phyloP scores from a whole-genome alignment of 2,329 filamentous ascomycete species.

The Neofusicoccum ribis region DNA sequence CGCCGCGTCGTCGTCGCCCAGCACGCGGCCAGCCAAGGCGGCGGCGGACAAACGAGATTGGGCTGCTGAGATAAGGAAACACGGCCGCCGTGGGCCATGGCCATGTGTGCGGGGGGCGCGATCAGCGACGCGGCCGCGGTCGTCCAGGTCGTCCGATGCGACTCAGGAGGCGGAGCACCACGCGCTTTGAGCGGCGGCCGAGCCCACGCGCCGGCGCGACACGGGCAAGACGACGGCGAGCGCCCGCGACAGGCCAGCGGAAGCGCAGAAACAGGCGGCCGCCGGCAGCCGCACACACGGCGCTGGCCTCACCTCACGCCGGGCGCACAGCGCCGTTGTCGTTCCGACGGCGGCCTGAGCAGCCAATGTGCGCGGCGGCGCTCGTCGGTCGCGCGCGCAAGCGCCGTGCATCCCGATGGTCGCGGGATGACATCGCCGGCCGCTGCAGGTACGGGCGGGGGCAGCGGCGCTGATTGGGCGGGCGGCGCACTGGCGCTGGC shows the following conservation, averaged over 20 bases:
- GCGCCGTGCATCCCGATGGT: background rate
- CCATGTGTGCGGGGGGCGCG: background rate
- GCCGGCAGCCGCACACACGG: background rate
- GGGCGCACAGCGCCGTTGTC: background rate
- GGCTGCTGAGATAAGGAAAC: conserved; percentile 5
- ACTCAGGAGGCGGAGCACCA: conserved; percentile 7
- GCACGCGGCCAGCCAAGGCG: background rate
- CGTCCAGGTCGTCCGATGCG: background rate
- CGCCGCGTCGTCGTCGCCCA: background rate
- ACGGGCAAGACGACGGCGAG: conserved; percentile 11
- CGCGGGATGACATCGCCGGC: background rate
- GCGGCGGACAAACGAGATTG: background rate
- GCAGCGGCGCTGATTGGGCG: background rate
- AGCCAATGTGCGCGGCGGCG: background rate
- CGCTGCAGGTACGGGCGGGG: conserved; percentile 5
- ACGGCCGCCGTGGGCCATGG: background rate
- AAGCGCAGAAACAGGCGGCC: background rate
- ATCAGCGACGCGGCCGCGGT: background rate
- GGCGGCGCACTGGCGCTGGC: background rate
- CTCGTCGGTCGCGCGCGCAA: background rate
- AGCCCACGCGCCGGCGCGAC: conserved; percentile 4
- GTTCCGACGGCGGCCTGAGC: background rate
- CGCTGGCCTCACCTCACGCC: no score
- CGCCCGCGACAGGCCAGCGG: background rate
- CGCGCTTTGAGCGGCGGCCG: background rate